Evolutionary conservation across 495 filamentous ascomycete species (phyloP).

Genomic region (Penicillium goetzii): DNA sequence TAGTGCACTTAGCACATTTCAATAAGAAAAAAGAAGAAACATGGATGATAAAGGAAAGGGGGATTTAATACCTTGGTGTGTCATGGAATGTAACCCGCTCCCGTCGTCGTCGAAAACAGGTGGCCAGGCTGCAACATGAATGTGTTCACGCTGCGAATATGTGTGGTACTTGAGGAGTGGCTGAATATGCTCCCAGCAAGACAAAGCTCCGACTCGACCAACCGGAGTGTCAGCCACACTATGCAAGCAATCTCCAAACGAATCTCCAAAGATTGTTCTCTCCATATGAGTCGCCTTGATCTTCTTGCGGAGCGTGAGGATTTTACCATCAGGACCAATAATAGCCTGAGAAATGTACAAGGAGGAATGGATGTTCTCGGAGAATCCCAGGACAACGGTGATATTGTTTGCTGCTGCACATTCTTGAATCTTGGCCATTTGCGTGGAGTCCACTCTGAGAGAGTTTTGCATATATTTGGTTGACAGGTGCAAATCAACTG

Average conservation of each 20-base stretch:
- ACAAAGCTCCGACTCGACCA: constrained; percentile 50
- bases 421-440: constrained; percentile 51
- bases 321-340: constrained; percentile 50
- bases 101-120: constrained; percentile 11
- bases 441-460: constrained; percentile 43
- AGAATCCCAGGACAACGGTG: constrained; percentile 60
- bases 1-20: not conserved
- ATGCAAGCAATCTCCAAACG: constrained; percentile 42
- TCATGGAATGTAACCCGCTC: too few relatives aligned
- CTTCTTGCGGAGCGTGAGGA: constrained; percentile 54
- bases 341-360: constrained; percentile 62
- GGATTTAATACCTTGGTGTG: too few relatives aligned
- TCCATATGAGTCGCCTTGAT: constrained; percentile 68
- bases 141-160: constrained; percentile 50
- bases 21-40: not conserved
- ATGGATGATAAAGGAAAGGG: too few relatives aligned
- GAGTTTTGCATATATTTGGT: constrained; percentile 57
- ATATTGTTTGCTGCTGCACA: constrained; percentile 43
- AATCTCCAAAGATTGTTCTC: constrained; percentile 63
- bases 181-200: constrained; percentile 64
- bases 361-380: constrained; percentile 50
- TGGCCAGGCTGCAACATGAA: constrained; percentile 67
- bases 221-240: constrained; percentile 50
- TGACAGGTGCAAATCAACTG: constrained; percentile 47
- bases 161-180: constrained; percentile 64